Evolutionary conservation across 371 early-diverging fungal genomes (phyloP).

Genomic region (Mortierella sp.): DNA sequence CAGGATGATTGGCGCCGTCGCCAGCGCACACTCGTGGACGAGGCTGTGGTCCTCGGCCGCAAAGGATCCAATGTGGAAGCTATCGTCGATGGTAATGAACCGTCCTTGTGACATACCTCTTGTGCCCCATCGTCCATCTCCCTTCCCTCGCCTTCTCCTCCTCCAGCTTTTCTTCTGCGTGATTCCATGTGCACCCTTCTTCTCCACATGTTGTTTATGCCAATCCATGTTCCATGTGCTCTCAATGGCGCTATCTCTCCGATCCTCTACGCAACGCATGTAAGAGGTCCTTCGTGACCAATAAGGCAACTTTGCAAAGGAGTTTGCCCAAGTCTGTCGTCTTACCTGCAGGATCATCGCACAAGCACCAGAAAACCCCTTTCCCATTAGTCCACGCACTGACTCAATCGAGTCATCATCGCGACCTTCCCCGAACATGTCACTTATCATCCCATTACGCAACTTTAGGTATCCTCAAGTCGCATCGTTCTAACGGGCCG

Average conservation of each 20-base stretch:
- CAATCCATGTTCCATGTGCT: slow-evolving; percentile 18
- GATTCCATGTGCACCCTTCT: slow-evolving; percentile 4
- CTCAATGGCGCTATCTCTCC: slow-evolving; percentile 13
- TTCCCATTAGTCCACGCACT: neutral
- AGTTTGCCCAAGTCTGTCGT: too few species aligned
- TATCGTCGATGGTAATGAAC: slow-evolving; percentile 45
- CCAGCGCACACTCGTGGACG: slow-evolving; percentile 50
- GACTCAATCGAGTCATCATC: slow-evolving; percentile 28
- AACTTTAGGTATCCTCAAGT: slow-evolving; percentile 64
- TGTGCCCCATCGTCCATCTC: neutral
- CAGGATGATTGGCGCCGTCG: slow-evolving; percentile 52
- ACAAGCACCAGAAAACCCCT: too few species aligned
- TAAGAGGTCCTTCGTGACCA: neutral
- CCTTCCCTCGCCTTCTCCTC: neutral
- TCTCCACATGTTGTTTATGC: slow-evolving; percentile 20
- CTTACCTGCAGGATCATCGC: too few species aligned
- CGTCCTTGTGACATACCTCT: neutral
- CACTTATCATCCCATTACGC: neutral
- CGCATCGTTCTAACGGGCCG: slow-evolving; percentile 59
- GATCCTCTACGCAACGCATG: slow-evolving; percentile 15
- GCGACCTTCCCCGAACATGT: neutral
- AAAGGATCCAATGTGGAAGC: slow-evolving; percentile 55
- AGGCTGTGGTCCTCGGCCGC: slow-evolving; percentile 52
- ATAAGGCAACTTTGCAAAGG: too few species aligned
- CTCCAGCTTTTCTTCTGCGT: neutral